These are phyloP conservation scores for Nakaseomyces sp. DNA, from an alignment of 1,139 yeast species.

Conservation along the genomic window DNA sequence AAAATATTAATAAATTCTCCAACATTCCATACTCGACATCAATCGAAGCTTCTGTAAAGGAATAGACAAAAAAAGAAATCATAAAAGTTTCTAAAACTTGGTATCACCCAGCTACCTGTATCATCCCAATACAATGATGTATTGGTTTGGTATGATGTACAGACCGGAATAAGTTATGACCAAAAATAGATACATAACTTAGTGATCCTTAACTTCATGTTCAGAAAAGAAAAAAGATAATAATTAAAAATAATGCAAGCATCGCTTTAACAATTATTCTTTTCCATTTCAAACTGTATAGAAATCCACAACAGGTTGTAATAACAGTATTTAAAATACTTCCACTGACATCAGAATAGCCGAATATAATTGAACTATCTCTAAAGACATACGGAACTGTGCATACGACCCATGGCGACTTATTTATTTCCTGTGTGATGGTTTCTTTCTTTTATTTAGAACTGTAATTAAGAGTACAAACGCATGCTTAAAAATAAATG, in stretches of 20 bases:
- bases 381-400: constrained; percentile 56
- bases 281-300: neutral
- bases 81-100: constrained; percentile 13
- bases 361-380: neutral
- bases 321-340: too few species aligned
- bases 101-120: constrained; percentile 29
- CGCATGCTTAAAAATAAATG: neutral
- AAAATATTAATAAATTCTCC: too few species aligned
- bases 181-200: neutral
- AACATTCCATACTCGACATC: too few species aligned
- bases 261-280: constrained; percentile 1
- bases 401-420: constrained; percentile 73
- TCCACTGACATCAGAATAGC: neutral
- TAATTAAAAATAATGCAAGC: constrained; percentile 10
- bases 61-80: neutral
- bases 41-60: too few species aligned
- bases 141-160: constrained; percentile 14
- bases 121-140: constrained; percentile 18
- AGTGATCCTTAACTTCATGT: constrained; percentile 11
- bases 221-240: constrained; percentile 24
- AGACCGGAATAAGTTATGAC: constrained; percentile 25
- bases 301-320: neutral
- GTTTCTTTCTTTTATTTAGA: constrained; percentile 8
- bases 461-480: neutral
- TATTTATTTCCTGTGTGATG: constrained; percentile 25